A percentile compares a stretch with the other conserved stretches of the same genome.
phyloP scores from a whole-genome alignment of 73 alveolate genomes.

The Halteria grandinella region DNA sequence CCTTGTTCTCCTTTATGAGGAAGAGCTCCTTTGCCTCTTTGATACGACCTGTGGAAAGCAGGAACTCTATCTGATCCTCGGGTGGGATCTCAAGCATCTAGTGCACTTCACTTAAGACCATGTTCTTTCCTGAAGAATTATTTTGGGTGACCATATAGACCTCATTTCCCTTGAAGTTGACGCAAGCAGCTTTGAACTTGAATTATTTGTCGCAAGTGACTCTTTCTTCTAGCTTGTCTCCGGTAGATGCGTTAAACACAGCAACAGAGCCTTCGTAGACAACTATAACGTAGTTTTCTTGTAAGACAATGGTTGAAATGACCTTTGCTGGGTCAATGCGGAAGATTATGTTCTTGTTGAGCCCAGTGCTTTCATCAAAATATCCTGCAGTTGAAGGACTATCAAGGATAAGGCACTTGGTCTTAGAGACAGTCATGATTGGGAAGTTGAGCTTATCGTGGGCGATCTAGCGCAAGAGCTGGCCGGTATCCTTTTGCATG shows the following conservation, averaged over 20 bases:
- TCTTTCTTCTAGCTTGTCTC: conserved; percentile 40
- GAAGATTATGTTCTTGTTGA: conserved; percentile 21
- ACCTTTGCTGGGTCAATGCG: conserved; percentile 24
- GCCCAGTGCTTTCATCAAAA: conserved; percentile 39
- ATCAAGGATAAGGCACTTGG: conserved; percentile 34
- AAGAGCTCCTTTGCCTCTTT: conserved; percentile 53
- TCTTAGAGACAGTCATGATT: conserved; percentile 31
- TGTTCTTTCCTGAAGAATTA: conserved; percentile 12
- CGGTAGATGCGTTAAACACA: conserved; percentile 42
- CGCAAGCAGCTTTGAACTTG: conserved; percentile 27
- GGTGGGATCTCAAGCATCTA: conserved; percentile 49
- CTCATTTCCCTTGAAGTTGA: conserved; percentile 20
- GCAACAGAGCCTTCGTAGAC: conserved; percentile 41
- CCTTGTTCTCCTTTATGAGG: conserved; percentile 34
- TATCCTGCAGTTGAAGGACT: not conserved
- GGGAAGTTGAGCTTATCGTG: conserved; percentile 19
- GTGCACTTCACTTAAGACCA: conserved; percentile 5
- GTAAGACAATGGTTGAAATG: conserved; percentile 21
- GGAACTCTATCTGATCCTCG: conserved; percentile 32
- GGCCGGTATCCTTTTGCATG: conserved; percentile 35
- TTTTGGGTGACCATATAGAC: conserved; percentile 9
- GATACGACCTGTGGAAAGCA: conserved; percentile 20
- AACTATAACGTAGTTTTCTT: conserved; percentile 42
- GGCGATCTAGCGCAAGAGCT: conserved; percentile 12
- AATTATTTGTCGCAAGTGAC: conserved; percentile 14